Evolutionary conservation across 2,329 filamentous ascomycete species (phyloP), one percentile per base, ranked within the genome.

Genomic region (Elsinoe ampelina): DNA sequence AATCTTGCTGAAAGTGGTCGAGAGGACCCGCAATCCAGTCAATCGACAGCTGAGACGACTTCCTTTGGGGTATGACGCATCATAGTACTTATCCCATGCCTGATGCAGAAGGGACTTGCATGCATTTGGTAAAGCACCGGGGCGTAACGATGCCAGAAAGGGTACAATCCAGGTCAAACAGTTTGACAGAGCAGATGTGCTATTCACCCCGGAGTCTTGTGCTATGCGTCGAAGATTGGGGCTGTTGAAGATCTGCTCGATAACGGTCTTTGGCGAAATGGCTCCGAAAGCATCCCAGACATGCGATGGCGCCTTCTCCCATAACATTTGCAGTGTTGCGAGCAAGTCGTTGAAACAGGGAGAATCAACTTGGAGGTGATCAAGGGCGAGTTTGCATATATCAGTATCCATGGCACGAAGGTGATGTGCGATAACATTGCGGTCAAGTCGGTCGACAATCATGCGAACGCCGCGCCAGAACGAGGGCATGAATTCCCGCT

Each of bases 231-330:
- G 77, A 63, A 87, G 82, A 2, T 80, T 77, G 6, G 84, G 83
- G 60, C 86, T 90, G 58, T 80, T 81, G 64, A 93, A 88, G 42
- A 95, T 81, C 61, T 90, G 81, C 67, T 96, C 90, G n/a, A 89
- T 82, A 48, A 97, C 82, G 34, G 85, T 83, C 41, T 84, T 84
- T 2, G 89, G 86, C 0, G 87, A 86, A 52, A 92, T 88, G 30
- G 89, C 82, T 52, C 87, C 85, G 72, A 95, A 85, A 1, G 89
- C 85, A 64, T 89, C 86, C 92, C 92, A 96, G 64, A 96, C 93
- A 43, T 87, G 86, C 56, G 80, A 80, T 0, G 89, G 80, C 0
- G 88, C 86, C 63, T 87, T 90, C 61, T 84, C 80, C 54, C 96
- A 75, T 13, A 96, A 78, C 11, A 76, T 76, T 43, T 81, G 82